A percentile compares a stretch with the other conserved stretches of the same genome.
These are phyloP conservation scores for Leishmania tarentolae DNA, from an alignment of 208 protist species.

Conservation along the genomic window DNA sequence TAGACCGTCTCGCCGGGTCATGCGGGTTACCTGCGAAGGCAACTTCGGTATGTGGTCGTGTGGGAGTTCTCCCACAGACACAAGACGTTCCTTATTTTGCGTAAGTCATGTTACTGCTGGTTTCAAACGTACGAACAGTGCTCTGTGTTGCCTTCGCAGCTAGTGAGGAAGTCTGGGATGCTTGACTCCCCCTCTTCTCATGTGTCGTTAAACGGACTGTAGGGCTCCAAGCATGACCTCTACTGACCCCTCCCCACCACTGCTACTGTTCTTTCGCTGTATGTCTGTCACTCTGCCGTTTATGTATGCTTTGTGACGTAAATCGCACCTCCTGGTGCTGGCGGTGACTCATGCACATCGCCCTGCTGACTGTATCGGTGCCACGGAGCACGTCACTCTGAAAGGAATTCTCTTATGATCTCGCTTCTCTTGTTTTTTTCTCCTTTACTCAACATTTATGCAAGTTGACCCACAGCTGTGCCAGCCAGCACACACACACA, in stretches of 20 bases:
- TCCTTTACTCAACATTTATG: not conserved
- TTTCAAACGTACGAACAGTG: not conserved
- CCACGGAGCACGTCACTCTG: not conserved
- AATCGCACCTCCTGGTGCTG: not conserved
- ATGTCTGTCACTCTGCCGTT: not conserved
- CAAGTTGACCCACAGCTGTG: not conserved
- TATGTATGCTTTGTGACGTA: not conserved
- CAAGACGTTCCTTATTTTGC: not conserved
- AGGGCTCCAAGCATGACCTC: not conserved
- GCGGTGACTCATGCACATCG: not conserved
- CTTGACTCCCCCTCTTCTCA: not conserved
- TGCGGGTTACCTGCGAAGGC: not conserved
- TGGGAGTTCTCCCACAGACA: not conserved
- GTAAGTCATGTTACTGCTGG: not conserved
- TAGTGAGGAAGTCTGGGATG: not conserved
- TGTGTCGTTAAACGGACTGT: not conserved
- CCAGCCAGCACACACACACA: not conserved
- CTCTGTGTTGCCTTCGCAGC: not conserved
- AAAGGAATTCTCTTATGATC: not conserved
- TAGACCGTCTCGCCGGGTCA: not conserved
- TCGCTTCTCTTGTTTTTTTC: not conserved
- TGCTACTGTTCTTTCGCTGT: not conserved
- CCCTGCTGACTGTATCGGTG: not conserved
- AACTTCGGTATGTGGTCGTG: not conserved
- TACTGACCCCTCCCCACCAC: not conserved